These are phyloP conservation scores for Nymphaea thermarum DNA, from an alignment of 164 flowering plant species.

Conservation along the genomic window DNA sequence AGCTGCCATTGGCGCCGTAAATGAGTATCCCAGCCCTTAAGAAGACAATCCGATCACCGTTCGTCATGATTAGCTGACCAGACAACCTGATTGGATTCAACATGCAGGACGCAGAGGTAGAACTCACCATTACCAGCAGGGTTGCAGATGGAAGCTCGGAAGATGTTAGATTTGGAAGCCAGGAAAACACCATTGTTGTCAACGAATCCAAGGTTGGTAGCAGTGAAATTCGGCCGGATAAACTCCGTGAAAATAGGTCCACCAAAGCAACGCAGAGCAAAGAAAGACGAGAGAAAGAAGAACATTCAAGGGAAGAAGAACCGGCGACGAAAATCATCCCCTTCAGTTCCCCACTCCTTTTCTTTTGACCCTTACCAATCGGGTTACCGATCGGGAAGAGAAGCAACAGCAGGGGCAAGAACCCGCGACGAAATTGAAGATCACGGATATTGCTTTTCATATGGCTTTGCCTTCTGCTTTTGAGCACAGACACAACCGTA, in stretches of 20 bases:
- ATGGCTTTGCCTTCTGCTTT: too few relatives aligned
- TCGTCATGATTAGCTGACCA: constrained; percentile 76
- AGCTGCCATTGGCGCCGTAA: not conserved
- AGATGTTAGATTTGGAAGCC: constrained; percentile 42
- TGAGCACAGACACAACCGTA: too few relatives aligned
- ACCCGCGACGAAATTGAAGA: too few relatives aligned
- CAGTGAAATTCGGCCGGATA: constrained; percentile 56
- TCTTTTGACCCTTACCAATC: too few relatives aligned
- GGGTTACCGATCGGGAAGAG: too few relatives aligned
- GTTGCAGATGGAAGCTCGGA: constrained; percentile 47
- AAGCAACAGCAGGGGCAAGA: too few relatives aligned
- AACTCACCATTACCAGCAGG: constrained; percentile 28
- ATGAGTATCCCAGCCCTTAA: constrained; percentile 18
- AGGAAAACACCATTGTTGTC: constrained; percentile 51
- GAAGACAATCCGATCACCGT: constrained; percentile 32
- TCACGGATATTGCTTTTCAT: too few relatives aligned
- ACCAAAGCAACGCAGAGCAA: constrained; percentile 4
- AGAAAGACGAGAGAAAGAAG: not conserved
- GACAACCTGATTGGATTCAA: constrained; percentile 36
- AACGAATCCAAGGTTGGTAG: constrained; percentile 35
- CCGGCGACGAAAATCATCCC: too few relatives aligned
- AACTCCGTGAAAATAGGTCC: constrained; percentile 18
- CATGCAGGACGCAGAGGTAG: constrained; percentile 63
- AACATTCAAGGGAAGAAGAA: too few relatives aligned
- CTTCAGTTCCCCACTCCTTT: too few relatives aligned